Percentiles rank a stretch among this genome's conserved stretches.
These are phyloP conservation scores for Hymenoscyphus fraxineus DNA, from an alignment of 2,329 filamentous ascomycete species.

Conservation along the genomic window DNA sequence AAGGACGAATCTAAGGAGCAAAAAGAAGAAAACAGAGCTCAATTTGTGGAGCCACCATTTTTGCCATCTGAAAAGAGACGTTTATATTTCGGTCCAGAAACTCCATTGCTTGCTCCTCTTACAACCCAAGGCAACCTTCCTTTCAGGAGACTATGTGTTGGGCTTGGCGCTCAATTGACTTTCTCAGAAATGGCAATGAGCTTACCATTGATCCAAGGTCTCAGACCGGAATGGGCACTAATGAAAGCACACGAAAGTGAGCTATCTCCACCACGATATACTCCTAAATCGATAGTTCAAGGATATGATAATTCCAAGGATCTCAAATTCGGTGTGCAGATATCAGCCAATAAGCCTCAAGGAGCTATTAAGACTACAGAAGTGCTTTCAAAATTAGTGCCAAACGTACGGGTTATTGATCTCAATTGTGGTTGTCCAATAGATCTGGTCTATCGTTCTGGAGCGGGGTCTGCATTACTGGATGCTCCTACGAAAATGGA, in stretches of 20 bases:
- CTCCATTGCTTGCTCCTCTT: slow-evolving; percentile 86
- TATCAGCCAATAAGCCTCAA: slow-evolving; percentile 90
- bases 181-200: slow-evolving; percentile 99
- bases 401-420: slow-evolving; percentile 84
- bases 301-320: slow-evolving; percentile 81
- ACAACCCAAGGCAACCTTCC: slow-evolving; percentile 97
- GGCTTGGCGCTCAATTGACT: slow-evolving; percentile 85
- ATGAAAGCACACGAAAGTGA: slow-evolving; percentile 91
- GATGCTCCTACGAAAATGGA: slow-evolving; percentile 84
- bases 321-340: slow-evolving; percentile 85
- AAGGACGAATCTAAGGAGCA: slow-evolving; percentile 39
- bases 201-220: slow-evolving; percentile 81
- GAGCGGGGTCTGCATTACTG: slow-evolving; percentile 88
- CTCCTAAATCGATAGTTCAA: slow-evolving; percentile 54
- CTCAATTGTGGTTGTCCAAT: slow-evolving; percentile 97
- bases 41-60: slow-evolving; percentile 81
- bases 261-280: slow-evolving; percentile 65
- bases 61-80: slow-evolving; percentile 88
- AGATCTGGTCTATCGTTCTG: slow-evolving; percentile 83
- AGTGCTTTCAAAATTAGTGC: slow-evolving; percentile 69
- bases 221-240: slow-evolving; percentile 90
- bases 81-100: slow-evolving; percentile 91
- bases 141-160: slow-evolving; percentile 84
- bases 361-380: slow-evolving; percentile 85
- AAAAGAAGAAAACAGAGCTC: slow-evolving; percentile 70